Percentiles rank a stretch among this genome's conserved stretches.
phyloP scores from a whole-genome alignment of 768 basidiomycete genomes.

The Cystobasidium ongulense region DNA sequence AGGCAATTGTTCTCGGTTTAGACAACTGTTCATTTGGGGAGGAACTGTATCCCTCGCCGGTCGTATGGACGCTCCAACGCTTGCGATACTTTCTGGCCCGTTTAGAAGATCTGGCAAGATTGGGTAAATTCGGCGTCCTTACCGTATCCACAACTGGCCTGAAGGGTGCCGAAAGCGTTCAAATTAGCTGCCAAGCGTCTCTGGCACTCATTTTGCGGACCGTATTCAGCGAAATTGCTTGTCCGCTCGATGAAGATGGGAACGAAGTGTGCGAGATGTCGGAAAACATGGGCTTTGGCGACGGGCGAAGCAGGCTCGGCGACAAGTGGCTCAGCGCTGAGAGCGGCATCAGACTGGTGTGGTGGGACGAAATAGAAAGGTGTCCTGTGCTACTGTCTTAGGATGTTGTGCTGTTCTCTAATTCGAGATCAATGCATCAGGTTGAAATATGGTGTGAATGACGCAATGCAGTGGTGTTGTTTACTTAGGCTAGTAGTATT shows the following conservation, averaged over 20 bases:
- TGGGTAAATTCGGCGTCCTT: neutral
- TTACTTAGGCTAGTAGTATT: too few species aligned
- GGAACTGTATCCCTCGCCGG: neutral
- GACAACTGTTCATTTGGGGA: neutral
- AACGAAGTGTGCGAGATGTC: neutral
- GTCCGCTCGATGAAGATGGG: neutral
- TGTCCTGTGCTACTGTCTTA: neutral
- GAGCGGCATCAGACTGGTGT: neutral
- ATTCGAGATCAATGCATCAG: too few species aligned
- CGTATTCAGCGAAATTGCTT: neutral
- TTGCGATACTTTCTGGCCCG: neutral
- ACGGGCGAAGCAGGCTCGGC: neutral
- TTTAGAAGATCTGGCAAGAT: neutral
- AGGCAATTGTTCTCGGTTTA: slow-evolving; percentile 6
- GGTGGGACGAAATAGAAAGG: slow-evolving; percentile 28
- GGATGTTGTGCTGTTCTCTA: neutral
- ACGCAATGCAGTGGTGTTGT: too few species aligned
- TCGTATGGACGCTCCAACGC: neutral
- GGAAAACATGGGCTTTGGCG: neutral
- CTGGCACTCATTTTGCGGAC: slow-evolving; percentile 11
- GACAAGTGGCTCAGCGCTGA: neutral
- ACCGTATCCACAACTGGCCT: neutral
- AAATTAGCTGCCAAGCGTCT: neutral
- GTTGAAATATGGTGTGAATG: too few species aligned
- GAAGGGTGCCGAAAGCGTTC: neutral